Evolutionary conservation across 305 asterid species (phyloP), one percentile per base, ranked within the genome.

Genomic region (Fraxinus albicans): DNA sequence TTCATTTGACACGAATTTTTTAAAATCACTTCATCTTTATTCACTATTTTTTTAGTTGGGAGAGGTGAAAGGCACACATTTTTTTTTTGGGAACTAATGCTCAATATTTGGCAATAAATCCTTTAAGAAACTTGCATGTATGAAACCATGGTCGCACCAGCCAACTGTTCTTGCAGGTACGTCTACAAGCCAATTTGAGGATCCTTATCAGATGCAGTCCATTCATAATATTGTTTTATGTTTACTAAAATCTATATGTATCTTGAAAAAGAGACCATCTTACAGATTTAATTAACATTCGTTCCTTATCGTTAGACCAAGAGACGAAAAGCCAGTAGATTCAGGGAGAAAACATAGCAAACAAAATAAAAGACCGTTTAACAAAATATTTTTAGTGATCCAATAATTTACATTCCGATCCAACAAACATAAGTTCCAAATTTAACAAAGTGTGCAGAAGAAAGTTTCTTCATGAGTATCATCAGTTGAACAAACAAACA

Each of bases 111-210:
- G 93, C 91, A 88, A 90, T 74, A 90, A 80, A 60, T 88, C 84
- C 83, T 90, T 88, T 31, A 90, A 85, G 88, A 90, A 90, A 77
- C 89, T 90, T 23, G 91, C 88, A 79, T 90, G 93, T 29, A 88
- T 87, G 88, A 87, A 90, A 73, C 93, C 91, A 65, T 91, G 93
- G 70, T 90, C 87, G 12, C 90, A 85, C 90, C 91, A 90, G 31
- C 91, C 90, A 63, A 90, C 90, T 12, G 87, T 88, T 44, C 91
- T 65, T 29, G 93, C 91, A 31, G 90, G 91, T 10, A 89, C 72
- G 53, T 90, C 93, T 90, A 29, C 55, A 86, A 3, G 70, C 33
- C 73, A 79, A 50, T 21, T 77, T 33, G 44, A 42, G 58, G 44
- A 25, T 60, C 67, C 25, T 4, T 73, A 31, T 23, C 25, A 40